A percentile compares a stretch with the other conserved stretches of the same genome.
Evolutionary conservation across 1,284 basidiomycete species (phyloP).

Genomic region (Tilletia setariae): DNA sequence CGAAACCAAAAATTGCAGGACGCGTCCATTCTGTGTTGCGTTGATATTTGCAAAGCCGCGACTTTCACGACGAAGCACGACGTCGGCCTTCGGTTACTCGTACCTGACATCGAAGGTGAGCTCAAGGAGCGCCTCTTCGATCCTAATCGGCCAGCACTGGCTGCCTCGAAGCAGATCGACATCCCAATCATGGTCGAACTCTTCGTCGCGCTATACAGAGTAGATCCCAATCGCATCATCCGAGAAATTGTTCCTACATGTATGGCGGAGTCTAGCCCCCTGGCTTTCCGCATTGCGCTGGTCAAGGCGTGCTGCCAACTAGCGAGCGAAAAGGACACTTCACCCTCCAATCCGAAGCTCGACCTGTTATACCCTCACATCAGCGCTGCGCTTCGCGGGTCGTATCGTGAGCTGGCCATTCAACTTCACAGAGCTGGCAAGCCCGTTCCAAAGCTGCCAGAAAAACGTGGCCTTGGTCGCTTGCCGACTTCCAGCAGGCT

Average conservation of each 20-base stretch:
- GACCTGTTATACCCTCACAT: conserved; percentile 39
- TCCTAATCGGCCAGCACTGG: conserved; percentile 32
- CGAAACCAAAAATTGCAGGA: conserved; percentile 59
- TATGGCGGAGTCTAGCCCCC: conserved; percentile 33
- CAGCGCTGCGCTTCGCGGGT: conserved; percentile 29
- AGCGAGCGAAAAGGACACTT: conserved; percentile 31
- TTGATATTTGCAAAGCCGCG: conserved; percentile 79
- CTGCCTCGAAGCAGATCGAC: conserved; percentile 39
- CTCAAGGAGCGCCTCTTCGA: conserved; percentile 46
- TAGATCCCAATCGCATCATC: conserved; percentile 43
- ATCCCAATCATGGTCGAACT: conserved; percentile 45
- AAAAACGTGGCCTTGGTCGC: conserved; percentile 15
- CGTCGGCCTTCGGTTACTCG: conserved; percentile 66
- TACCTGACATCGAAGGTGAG: conserved; percentile 54
- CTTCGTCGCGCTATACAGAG: conserved; percentile 45
- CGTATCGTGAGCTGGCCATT: conserved; percentile 22
- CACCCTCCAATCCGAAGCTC: conserved; percentile 40
- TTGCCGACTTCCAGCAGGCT: neutral
- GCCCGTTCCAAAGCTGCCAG: neutral
- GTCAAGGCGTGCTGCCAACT: conserved; percentile 40
- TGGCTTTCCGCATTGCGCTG: conserved; percentile 40
- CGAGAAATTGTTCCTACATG: conserved; percentile 40
- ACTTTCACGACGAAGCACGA: conserved; percentile 64
- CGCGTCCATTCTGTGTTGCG: conserved; percentile 68
- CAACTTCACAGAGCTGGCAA: conserved; percentile 16